A percentile compares a stretch with the other conserved stretches of the same genome.
Evolutionary conservation across 2,329 filamentous ascomycete genomes (phyloP).

Genomic region (Fusarium phyllophilum): DNA sequence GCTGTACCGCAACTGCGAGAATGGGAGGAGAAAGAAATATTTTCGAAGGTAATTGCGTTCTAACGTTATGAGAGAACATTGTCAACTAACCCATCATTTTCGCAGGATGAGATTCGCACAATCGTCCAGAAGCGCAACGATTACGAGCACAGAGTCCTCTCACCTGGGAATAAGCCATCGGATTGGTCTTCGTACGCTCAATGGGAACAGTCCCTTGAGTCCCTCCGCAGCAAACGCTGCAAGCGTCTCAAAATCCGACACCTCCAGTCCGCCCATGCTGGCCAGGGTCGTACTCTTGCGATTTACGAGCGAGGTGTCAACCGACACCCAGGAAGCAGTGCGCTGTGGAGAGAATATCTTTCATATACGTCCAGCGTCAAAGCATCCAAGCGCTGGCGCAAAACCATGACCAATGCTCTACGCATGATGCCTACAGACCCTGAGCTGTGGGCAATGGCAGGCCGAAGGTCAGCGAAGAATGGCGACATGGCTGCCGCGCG

Average conservation of each 20-base stretch:
- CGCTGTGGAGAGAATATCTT: slow-evolving; percentile 91
- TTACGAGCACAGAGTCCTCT: slow-evolving; percentile 90
- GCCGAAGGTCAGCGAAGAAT: slow-evolving; percentile 78
- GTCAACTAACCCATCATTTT: slow-evolving; percentile 10
- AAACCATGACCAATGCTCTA: slow-evolving; percentile 73
- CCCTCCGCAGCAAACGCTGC: slow-evolving; percentile 83
- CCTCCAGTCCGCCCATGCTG: slow-evolving; percentile 72
- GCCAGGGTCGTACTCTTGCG: slow-evolving; percentile 85
- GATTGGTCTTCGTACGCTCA: slow-evolving; percentile 88
- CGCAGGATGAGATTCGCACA: slow-evolving; percentile 85
- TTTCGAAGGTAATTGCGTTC: slow-evolving; percentile 71
- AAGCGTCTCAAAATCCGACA: slow-evolving; percentile 80
- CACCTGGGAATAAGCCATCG: slow-evolving; percentile 77
- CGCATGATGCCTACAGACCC: slow-evolving; percentile 86
- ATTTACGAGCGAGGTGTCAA: slow-evolving; percentile 87
- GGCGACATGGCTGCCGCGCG: slow-evolving; percentile 89
- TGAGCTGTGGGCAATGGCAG: slow-evolving; percentile 88
- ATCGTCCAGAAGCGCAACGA: slow-evolving; percentile 92
- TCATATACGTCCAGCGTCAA: slow-evolving; percentile 78
- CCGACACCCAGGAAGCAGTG: slow-evolving; percentile 83
- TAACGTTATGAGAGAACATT: neutral
- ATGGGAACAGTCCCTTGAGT: slow-evolving; percentile 76
- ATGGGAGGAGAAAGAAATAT: slow-evolving; percentile 91
- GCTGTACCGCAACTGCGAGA: slow-evolving; percentile 92
- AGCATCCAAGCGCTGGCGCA: slow-evolving; percentile 73